Evolutionary conservation across 495 filamentous ascomycete species (phyloP).

Genomic region (Aspergillus diversus): DNA sequence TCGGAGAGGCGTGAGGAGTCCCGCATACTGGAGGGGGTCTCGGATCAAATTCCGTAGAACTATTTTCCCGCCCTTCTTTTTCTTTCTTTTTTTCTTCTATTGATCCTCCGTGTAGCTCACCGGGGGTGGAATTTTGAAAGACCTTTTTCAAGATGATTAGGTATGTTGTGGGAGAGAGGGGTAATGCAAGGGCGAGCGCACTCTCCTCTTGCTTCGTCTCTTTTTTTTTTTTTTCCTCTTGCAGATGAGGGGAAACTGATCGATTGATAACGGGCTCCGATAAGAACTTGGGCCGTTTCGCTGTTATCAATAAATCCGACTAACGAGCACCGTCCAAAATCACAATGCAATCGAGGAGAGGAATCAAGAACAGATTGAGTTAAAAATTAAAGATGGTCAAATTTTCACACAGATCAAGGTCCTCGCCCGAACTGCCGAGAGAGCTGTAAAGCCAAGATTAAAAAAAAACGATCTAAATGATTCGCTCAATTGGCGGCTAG

Average conservation of each 20-base stretch:
- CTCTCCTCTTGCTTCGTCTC: neutral
- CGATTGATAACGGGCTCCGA: neutral
- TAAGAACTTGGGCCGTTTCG: neutral
- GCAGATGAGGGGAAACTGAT: constrained; percentile 1
- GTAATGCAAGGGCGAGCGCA: neutral
- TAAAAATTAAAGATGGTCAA: no score
- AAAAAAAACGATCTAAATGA: no score
- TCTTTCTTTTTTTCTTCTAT: neutral
- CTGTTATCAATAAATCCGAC: neutral
- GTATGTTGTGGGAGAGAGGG: neutral
- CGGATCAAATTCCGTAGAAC: neutral
- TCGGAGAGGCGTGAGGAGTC: constrained; percentile 12
- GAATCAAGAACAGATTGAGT: neutral
- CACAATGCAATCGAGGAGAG: neutral
- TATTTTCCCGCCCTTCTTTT: neutral
- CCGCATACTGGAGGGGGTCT: constrained; percentile 16
- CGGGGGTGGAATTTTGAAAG: neutral
- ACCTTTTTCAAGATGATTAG: neutral
- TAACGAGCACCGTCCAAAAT: neutral
- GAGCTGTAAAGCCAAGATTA: no score
- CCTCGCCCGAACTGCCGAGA: no score
- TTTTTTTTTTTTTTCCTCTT: constrained; percentile 1
- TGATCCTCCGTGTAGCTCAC: neutral
- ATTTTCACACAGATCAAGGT: no score
- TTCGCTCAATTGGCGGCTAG: neutral